These are phyloP conservation scores for Camelina sativa DNA, from an alignment of 345 rosid genomes.

Conservation along the genomic window DNA sequence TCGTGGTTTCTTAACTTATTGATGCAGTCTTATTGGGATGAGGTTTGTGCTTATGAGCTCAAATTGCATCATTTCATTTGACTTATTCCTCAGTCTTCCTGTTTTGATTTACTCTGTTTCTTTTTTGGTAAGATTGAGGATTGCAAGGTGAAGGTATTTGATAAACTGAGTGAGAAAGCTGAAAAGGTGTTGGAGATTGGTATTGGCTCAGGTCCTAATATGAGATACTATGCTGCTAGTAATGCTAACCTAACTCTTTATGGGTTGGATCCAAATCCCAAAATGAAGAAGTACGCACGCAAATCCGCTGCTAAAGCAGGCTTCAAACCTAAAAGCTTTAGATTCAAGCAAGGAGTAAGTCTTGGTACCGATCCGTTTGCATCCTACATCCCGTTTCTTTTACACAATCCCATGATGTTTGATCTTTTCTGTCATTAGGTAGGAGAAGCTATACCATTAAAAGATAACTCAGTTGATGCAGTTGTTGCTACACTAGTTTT, in stretches of 20 bases:
- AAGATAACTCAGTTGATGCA: slow-evolving; percentile 76
- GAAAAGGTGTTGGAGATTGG: slow-evolving; percentile 77
- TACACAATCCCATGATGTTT: background rate
- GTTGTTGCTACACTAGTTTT: slow-evolving; percentile 81
- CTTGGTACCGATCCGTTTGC: background rate
- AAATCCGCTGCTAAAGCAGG: slow-evolving; percentile 71
- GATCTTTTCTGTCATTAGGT: slow-evolving; percentile 51
- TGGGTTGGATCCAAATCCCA: slow-evolving; percentile 77
- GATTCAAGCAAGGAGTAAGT: slow-evolving; percentile 70
- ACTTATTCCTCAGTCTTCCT: background rate
- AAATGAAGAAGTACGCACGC: slow-evolving; percentile 66
- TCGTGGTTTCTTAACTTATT: slow-evolving; percentile 52
- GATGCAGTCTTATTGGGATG: slow-evolving; percentile 65
- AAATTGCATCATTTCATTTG: background rate
- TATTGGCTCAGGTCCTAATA: slow-evolving; percentile 78
- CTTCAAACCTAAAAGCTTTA: slow-evolving; percentile 54
- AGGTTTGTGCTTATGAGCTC: slow-evolving; percentile 51
- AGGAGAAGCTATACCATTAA: slow-evolving; percentile 78
- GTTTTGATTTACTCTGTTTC: slow-evolving; percentile 9
- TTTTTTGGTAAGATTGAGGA: slow-evolving; percentile 53
- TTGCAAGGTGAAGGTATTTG: slow-evolving; percentile 61
- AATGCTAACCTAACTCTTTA: slow-evolving; percentile 52
- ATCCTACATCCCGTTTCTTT: background rate
- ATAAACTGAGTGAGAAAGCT: slow-evolving; percentile 56
- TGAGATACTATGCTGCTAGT: slow-evolving; percentile 59